Evolutionary conservation across 495 filamentous ascomycete species (phyloP).

Genomic region (Poronia punctata): DNA sequence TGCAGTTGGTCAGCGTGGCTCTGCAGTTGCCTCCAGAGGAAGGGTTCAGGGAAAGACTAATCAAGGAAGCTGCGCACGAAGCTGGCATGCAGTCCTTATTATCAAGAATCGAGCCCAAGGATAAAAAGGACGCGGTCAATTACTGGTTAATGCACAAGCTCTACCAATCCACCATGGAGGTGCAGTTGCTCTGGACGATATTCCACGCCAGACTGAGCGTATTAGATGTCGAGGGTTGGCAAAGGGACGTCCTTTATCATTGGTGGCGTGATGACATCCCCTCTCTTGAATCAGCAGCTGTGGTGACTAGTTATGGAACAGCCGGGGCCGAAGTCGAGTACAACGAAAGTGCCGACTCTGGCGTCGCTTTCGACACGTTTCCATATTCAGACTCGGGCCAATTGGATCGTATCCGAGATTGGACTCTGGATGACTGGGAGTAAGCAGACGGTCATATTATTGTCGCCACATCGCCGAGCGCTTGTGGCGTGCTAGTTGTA

Average conservation of each 20-base stretch:
- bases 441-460: too few species aligned
- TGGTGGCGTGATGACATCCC: conserved; percentile 39
- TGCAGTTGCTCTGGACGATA: conserved; percentile 33
- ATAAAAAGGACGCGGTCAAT: conserved; percentile 38
- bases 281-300: conserved; percentile 19
- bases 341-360: conserved; percentile 15
- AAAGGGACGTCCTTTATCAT: conserved; percentile 36
- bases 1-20: conserved; percentile 18
- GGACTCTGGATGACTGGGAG: conserved; percentile 7
- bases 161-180: conserved; percentile 36
- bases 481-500: too few species aligned
- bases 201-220: conserved; percentile 28
- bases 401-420: conserved; percentile 1
- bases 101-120: conserved; percentile 13
- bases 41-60: conserved; percentile 13
- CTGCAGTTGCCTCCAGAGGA: conserved; percentile 12
- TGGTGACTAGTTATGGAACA: too few species aligned
- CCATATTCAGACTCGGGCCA: conserved; percentile 4
- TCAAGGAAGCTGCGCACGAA: conserved; percentile 22
- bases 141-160: conserved; percentile 42
- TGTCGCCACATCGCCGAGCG: too few species aligned
- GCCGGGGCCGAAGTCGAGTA: too few species aligned
- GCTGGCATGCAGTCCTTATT: conserved; percentile 21
- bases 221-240: conserved; percentile 35
- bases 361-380: background rate